phyloP scores from a whole-genome alignment of 495 filamentous ascomycete species.

The Penicillium bovifimosum region DNA sequence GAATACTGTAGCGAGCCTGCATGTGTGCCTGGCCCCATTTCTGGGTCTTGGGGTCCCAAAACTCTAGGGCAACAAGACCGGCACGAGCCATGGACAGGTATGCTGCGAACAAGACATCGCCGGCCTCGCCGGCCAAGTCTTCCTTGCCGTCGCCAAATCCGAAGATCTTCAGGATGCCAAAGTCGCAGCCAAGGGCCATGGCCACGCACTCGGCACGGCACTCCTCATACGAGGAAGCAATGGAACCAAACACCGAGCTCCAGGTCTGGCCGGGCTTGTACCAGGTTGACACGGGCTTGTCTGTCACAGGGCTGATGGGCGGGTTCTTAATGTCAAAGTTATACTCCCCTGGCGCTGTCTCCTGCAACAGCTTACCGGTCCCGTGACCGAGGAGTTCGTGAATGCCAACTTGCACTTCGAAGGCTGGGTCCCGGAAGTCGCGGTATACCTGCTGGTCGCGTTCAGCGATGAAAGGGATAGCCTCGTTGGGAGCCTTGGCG shows the following conservation, averaged over 20 bases:
- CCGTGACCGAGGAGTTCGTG: constrained; percentile 96
- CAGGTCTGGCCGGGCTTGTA: constrained; percentile 94
- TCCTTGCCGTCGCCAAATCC: constrained; percentile 72
- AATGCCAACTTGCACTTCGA: constrained; percentile 92
- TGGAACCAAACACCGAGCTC: constrained; percentile 82
- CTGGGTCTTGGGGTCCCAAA: constrained; percentile 76
- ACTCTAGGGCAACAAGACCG: constrained; percentile 76
- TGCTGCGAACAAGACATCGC: constrained; percentile 75
- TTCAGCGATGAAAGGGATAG: constrained; percentile 78
- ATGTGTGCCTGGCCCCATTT: constrained; percentile 97
- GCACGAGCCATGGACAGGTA: constrained; percentile 93
- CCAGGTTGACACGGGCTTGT: constrained; percentile 72
- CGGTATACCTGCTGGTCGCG: constrained; percentile 72
- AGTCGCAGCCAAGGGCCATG: constrained; percentile 88
- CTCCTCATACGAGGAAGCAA: constrained; percentile 84
- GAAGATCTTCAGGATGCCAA: constrained; percentile 82
- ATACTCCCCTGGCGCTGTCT: constrained; percentile 70
- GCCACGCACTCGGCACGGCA: constrained; percentile 83
- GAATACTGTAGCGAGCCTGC: constrained; percentile 88
- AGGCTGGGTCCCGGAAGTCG: constrained; percentile 73
- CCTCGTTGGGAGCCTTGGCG: constrained; percentile 84
- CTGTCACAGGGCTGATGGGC: constrained; percentile 71
- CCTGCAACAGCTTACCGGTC: constrained; percentile 90
- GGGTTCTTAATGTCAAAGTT: constrained; percentile 83
- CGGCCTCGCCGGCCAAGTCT: constrained; percentile 69